A percentile compares a stretch with the other conserved stretches of the same genome.
Conservation (phyloP, 306 rosid genomes). For the Oxytropis ochrocephala region DNA sequence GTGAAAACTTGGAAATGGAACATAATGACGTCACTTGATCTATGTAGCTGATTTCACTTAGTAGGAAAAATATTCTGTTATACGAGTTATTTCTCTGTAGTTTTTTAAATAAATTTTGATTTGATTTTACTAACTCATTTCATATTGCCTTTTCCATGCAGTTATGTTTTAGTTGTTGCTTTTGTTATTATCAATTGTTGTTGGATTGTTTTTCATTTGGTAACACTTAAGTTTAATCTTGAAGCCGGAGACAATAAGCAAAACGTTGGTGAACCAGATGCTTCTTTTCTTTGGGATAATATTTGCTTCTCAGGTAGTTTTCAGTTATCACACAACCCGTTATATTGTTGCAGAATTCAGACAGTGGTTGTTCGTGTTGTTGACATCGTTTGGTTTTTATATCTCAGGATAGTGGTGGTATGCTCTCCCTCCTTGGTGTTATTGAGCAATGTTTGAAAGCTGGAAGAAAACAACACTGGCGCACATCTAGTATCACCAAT, state of each 20-base stretch:
- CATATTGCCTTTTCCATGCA: neutral
- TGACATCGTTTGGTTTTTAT: slow-evolving; percentile 27
- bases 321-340: neutral
- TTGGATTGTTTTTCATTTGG: slow-evolving; percentile 15
- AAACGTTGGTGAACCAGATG: slow-evolving; percentile 97
- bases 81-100: neutral
- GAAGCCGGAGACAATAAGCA: slow-evolving; percentile 96
- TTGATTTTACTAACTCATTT: slow-evolving; percentile 4
- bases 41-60: neutral
- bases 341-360: slow-evolving; percentile 18
- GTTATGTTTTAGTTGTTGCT: slow-evolving; percentile 1
- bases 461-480: slow-evolving; percentile 90
- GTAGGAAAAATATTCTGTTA: neutral
- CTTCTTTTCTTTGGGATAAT: slow-evolving; percentile 76
- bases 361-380: slow-evolving; percentile 6
- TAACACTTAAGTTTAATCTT: slow-evolving; percentile 40
- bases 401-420: slow-evolving; percentile 77
- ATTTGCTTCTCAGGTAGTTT: slow-evolving; percentile 91
- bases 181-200: neutral
- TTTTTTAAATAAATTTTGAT: neutral
- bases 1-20: neutral
- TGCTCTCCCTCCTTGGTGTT: slow-evolving; percentile 77
- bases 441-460: slow-evolving; percentile 91
- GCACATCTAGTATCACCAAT: slow-evolving; percentile 77
- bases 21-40: neutral